Percentiles rank a stretch among this genome's conserved stretches.
Evolutionary conservation across 2,329 filamentous ascomycete species (phyloP).

Genomic region (Torrubiella hemipterigena): DNA sequence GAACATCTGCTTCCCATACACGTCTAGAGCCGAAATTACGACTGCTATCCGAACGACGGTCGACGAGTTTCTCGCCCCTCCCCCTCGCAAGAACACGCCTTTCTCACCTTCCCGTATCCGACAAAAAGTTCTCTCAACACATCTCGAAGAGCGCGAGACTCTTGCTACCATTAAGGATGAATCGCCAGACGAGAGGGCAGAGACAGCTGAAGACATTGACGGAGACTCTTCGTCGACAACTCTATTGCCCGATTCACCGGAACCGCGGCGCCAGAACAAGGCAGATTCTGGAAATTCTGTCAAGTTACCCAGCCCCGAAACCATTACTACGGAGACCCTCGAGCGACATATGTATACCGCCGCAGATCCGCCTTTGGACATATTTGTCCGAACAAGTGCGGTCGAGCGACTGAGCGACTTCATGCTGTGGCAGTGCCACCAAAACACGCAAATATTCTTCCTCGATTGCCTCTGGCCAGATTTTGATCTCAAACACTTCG

Average conservation of each 20-base stretch:
- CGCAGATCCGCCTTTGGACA: conserved; percentile 73
- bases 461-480: conserved; percentile 90
- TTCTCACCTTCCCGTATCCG: conserved; percentile 85
- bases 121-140: conserved; percentile 68
- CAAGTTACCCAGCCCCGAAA: conserved; percentile 61
- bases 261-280: conserved; percentile 21
- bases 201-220: conserved; percentile 31
- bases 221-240: conserved; percentile 51
- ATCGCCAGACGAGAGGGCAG: conserved; percentile 31
- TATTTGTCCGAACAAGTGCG: conserved; percentile 85
- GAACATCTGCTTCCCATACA: conserved; percentile 98
- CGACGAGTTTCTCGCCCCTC: conserved; percentile 67
- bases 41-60: conserved; percentile 81
- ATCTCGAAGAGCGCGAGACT: conserved; percentile 34
- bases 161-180: conserved; percentile 37
- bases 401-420: conserved; percentile 92
- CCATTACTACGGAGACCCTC: conserved; percentile 72
- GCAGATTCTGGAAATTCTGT: conserved; percentile 21
- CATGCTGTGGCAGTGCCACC: conserved; percentile 97
- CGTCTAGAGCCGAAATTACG: conserved; percentile 89
- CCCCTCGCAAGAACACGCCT: conserved; percentile 51
- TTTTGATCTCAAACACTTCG: conserved; percentile 85
- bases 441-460: conserved; percentile 87
- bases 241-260: conserved; percentile 40
- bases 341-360: conserved; percentile 81